Evolutionary conservation across 2,329 filamentous ascomycete species (phyloP).

Genomic region (Aspergillus tamarii): DNA sequence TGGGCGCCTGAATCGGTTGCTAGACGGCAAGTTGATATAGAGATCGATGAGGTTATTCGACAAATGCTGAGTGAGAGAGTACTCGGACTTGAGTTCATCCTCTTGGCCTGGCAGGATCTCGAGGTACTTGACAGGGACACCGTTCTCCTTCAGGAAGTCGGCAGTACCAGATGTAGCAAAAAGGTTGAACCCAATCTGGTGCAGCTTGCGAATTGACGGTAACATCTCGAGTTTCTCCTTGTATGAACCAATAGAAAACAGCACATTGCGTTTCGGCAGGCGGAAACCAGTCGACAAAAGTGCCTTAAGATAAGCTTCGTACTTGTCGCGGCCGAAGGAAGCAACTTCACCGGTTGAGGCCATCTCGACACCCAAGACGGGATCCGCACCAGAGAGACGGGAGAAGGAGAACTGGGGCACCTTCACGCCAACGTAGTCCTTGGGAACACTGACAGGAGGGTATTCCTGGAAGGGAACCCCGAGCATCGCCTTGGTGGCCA

Average conservation of each 20-base stretch:
- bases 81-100: conserved; percentile 89
- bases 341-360: conserved; percentile 98
- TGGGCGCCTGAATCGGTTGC: conserved; percentile 93
- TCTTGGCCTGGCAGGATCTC: conserved; percentile 80
- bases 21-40: conserved; percentile 99
- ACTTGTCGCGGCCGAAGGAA: conserved; percentile 93
- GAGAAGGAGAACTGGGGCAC: conserved; percentile 99
- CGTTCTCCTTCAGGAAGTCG: conserved; percentile 92
- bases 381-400: conserved; percentile 90
- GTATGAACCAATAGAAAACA: conserved; percentile 93
- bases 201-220: conserved; percentile 84
- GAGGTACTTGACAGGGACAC: conserved; percentile 88
- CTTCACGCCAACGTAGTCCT: conserved; percentile 92
- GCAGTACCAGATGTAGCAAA: conserved; percentile 96
- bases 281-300: conserved; percentile 95
- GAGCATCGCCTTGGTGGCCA: conserved; percentile 97
- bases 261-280: conserved; percentile 90
- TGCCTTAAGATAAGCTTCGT: conserved; percentile 96
- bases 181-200: conserved; percentile 90
- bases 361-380: conserved; percentile 97
- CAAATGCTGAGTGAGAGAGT: conserved; percentile 93
- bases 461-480: conserved; percentile 80
- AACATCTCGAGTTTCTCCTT: conserved; percentile 99
- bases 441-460: conserved; percentile 72
- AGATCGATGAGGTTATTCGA: conserved; percentile 97